Evolutionary conservation across 2,329 filamentous ascomycete species (phyloP), one percentile per base, ranked within the genome.

Genomic region (Fusarium tuaranense): DNA sequence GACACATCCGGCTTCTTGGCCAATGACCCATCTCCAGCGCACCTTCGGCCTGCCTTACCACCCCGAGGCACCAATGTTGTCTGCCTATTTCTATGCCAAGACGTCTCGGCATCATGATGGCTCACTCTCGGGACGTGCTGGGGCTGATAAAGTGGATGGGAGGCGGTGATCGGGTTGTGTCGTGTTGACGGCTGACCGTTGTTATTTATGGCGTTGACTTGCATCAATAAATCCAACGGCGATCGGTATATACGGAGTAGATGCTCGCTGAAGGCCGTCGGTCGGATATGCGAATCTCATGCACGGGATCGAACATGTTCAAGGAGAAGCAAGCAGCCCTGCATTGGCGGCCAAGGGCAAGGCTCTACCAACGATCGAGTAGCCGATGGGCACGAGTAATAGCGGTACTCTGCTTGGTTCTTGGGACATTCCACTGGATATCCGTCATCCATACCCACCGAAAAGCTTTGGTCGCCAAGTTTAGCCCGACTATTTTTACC

Each of bases 401-500:
- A 8, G 16, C 65, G 0, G 25, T 60, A 7, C 9, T 67, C 18
- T 25, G 66, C 3, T 18, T 75, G 53, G 14, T 77, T 20, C 55
- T 76, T 16, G 67, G 59, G 14, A 9, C 60, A 13, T 67, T 71
- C 27, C 73, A 73, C 30, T 63, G 63, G 44, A n/a, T 67, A 13
- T 65, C 57, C 10, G 51, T 46, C 25, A 61, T 67, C 36, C 36
- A 53, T 22, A 39, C 27, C 12, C 58, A 69, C 60, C 62, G 76
- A 27, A 34, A 53, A 10, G 73, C 71, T 16, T 64, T 78, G 18
- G n/a, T 41, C 57, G 65, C 71, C 53, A 78, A 78, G 58, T 78
- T 77, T 67, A 73, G 39, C n/a, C 70, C 73, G 22, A 78, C 77
- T 12, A 51, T 34, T 18, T 78, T 76, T 34, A 53, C 53, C 14